These are phyloP conservation scores for Hawksworthiomyces lignivorus DNA, from an alignment of 2,329 filamentous ascomycete genomes.

Conservation along the genomic window DNA sequence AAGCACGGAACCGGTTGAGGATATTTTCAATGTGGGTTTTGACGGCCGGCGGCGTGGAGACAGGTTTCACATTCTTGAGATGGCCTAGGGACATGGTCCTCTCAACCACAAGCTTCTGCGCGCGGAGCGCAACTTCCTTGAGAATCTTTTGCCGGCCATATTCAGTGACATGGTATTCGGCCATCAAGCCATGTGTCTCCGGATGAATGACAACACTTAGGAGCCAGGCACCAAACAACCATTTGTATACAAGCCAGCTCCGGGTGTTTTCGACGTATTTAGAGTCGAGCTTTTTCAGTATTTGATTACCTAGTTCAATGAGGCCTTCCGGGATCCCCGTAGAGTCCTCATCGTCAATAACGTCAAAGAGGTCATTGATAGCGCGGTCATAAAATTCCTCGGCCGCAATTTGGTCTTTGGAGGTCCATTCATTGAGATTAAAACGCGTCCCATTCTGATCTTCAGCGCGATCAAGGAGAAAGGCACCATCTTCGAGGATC, in stretches of 20 bases:
- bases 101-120: constrained; percentile 72
- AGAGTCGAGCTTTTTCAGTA: constrained; percentile 67
- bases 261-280: constrained; percentile 68
- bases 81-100: constrained; percentile 37
- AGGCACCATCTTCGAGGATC: constrained; percentile 85
- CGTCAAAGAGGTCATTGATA: constrained; percentile 71
- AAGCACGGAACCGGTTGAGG: constrained; percentile 53
- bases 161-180: constrained; percentile 87
- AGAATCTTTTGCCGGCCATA: constrained; percentile 78
- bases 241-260: constrained; percentile 79
- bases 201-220: constrained; percentile 79
- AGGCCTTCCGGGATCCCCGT: constrained; percentile 83
- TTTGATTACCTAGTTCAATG: constrained; percentile 75
- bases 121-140: constrained; percentile 71
- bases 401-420: constrained; percentile 72
- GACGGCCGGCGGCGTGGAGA: constrained; percentile 55
- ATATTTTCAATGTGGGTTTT: constrained; percentile 66
- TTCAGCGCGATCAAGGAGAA: constrained; percentile 78
- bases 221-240: constrained; percentile 85
- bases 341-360: constrained; percentile 76
- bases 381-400: constrained; percentile 85
- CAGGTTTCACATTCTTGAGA: constrained; percentile 27
- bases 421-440: constrained; percentile 64
- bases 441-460: constrained; percentile 65
- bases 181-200: constrained; percentile 71